Conservation (phyloP, 768 basidiomycete species). For the Leccinum boreale region DNA sequence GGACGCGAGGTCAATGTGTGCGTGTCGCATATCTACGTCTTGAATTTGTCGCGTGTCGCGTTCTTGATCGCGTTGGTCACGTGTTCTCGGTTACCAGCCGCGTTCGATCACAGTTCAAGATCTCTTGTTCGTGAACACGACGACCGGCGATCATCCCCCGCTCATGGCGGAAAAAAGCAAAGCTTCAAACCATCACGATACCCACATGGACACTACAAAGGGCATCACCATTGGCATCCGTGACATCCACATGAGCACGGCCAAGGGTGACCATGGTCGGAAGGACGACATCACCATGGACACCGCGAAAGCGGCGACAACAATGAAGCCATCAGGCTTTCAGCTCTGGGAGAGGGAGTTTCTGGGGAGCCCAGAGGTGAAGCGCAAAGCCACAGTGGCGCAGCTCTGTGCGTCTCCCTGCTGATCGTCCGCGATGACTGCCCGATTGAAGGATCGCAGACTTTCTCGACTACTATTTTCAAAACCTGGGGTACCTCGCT, state of each 20-base stretch:
- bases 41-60: too few species aligned
- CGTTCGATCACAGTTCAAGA: background rate
- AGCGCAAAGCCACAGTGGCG: constrained; percentile 93
- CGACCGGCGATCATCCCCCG: too few species aligned
- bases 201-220: constrained; percentile 81
- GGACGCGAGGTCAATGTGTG: constrained; percentile 60
- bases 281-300: constrained; percentile 66
- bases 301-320: constrained; percentile 37
- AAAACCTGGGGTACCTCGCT: constrained; percentile 85
- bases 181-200: constrained; percentile 42
- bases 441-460: constrained; percentile 44
- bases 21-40: constrained; percentile 23
- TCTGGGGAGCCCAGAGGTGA: constrained; percentile 81
- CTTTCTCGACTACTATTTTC: constrained; percentile 99
- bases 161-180: constrained; percentile 15
- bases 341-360: constrained; percentile 86
- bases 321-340: constrained; percentile 49
- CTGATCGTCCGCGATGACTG: constrained; percentile 6
- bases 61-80: constrained; percentile 19
- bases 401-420: constrained; percentile 74
- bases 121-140: too few species aligned
- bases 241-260: constrained; percentile 64
- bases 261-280: constrained; percentile 45
- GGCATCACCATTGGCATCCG: constrained; percentile 45
- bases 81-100: constrained; percentile 14